These are phyloP conservation scores for Litchi chinensis DNA, from an alignment of 345 rosid species.

Conservation along the genomic window DNA sequence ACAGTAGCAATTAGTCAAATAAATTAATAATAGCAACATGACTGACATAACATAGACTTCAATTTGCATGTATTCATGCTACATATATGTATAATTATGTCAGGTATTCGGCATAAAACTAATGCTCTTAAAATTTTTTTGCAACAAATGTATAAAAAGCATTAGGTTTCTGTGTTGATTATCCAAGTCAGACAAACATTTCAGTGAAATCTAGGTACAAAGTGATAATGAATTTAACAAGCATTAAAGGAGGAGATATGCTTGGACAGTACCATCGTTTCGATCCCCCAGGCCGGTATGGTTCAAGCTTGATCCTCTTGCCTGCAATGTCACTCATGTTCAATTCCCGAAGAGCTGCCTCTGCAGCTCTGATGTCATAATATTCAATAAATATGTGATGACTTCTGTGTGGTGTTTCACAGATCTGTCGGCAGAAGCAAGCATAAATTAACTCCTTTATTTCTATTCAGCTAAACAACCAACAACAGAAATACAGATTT, in stretches of 20 bases:
- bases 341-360: conserved; percentile 39
- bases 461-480: neutral
- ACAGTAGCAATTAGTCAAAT: neutral
- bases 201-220: neutral
- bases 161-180: neutral
- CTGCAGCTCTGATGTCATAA: conserved; percentile 46
- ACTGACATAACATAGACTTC: neutral
- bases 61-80: neutral
- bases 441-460: neutral
- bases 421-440: conserved; percentile 29
- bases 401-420: conserved; percentile 30
- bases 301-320: conserved; percentile 40
- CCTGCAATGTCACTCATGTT: conserved; percentile 37
- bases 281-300: conserved; percentile 28
- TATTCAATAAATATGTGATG: conserved; percentile 40
- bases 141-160: neutral
- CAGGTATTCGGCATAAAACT: neutral
- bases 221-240: neutral
- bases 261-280: conserved; percentile 20
- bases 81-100: neutral
- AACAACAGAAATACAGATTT: conserved; percentile 11
- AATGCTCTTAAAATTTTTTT: neutral
- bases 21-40: neutral
- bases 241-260: conserved; percentile 1
- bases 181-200: neutral